Evolutionary conservation across 768 basidiomycete genomes (phyloP), one percentile per base, ranked within the genome.

Genomic region (Leucocoprinus sp.): DNA sequence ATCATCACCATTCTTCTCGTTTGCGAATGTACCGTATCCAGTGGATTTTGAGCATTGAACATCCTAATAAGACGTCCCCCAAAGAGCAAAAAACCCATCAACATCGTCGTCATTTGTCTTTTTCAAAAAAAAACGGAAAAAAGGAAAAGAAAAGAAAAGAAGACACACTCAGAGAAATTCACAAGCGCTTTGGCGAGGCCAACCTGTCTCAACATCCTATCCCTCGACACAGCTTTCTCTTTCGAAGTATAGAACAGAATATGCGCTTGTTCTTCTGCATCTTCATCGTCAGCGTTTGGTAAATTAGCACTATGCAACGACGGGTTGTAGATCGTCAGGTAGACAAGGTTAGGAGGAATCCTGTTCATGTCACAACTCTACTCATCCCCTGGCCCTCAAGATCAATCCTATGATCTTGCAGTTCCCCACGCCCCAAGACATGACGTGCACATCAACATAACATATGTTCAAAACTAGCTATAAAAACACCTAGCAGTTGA

Each of bases 141-240:
- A n/a, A 9, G 18, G n/a, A n/a, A n/a, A n/a, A n/a, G n/a, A n/a
- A n/a, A n/a, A n/a, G n/a, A n/a, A n/a, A n/a, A n/a, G n/a, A n/a
- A n/a, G 49, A 65, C 85, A 61, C 64, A 91, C 92, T 84, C 81
- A 54, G 84, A 76, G 65, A 93, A 95, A 63, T 79, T 91, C 54
- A 86, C 75, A 40, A 95, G 72, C n/a, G 92, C 92, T 58, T 92
- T 93, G n/a, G 89, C 90, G 18, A 95, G 75, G 33, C 92, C 92
- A 28, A 93, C 79, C 61, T 93, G 91, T 55, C 92, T 72, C 49
- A 95, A 73, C 79, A 93, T 91, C 56, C 73, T 76, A 68, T 93
- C 92, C 53, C 89, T 72, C 28, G 88, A 89, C 19, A 84, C 89
- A 18, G 87, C 88, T 35, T 80, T 76, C 60, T 91, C 86, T 49